Evolutionary conservation across 2,329 filamentous ascomycete genomes (phyloP).

Genomic region (Claviceps sp.): DNA sequence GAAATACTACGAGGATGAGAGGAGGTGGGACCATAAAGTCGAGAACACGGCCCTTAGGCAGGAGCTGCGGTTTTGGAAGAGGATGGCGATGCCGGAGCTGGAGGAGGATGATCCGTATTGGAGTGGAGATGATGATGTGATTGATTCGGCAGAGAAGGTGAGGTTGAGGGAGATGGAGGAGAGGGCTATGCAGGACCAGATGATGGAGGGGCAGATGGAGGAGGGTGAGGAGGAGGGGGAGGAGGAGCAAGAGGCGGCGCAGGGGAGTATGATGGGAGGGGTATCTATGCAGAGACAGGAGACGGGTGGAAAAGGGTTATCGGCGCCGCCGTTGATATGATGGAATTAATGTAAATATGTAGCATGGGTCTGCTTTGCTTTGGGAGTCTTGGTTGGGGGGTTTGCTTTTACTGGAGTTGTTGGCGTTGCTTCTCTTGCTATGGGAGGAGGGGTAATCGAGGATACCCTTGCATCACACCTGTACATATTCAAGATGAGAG

Average conservation of each 20-base stretch:
- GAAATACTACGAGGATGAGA: conserved; percentile 41
- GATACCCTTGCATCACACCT: not conserved
- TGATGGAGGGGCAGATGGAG: conserved; percentile 19
- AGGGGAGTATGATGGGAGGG: conserved; percentile 20
- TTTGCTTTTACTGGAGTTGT: not conserved
- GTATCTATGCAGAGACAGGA: conserved; percentile 27
- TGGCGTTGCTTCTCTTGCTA: not conserved
- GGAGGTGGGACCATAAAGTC: conserved; percentile 38
- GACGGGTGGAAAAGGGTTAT: conserved; percentile 13
- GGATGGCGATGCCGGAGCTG: conserved; percentile 49
- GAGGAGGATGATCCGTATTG: conserved; percentile 46
- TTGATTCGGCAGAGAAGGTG: conserved; percentile 47
- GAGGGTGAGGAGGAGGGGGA: conserved; percentile 22
- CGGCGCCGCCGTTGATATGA: conserved; percentile 16
- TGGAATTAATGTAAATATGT: not conserved
- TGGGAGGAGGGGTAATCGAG: not conserved
- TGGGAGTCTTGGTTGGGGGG: not conserved
- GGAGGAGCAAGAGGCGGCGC: conserved; percentile 7
- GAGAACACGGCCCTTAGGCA: conserved; percentile 39
- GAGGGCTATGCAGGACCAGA: conserved; percentile 27
- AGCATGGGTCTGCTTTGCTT: not conserved
- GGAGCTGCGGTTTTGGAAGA: conserved; percentile 53
- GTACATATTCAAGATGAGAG: not conserved
- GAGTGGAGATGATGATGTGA: conserved; percentile 52
- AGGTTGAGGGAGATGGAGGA: conserved; percentile 36